These are phyloP conservation scores for Pleurotus ostreatus DNA, from an alignment of 768 basidiomycete species.

Conservation along the genomic window DNA sequence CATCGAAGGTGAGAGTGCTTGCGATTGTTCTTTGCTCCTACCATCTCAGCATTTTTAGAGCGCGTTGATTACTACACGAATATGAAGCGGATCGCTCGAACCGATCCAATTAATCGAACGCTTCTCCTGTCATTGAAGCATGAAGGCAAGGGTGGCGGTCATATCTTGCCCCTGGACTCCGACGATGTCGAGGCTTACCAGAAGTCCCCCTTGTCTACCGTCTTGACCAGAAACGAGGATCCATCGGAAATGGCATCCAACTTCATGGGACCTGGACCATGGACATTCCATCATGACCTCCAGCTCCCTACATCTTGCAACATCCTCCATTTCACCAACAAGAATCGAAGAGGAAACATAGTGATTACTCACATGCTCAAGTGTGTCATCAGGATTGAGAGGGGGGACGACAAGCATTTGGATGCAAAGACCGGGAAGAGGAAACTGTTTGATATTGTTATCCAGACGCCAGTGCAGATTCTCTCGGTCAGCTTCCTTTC, in stretches of 20 bases:
- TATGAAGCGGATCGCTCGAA: conserved; percentile 60
- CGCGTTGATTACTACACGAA: conserved; percentile 77
- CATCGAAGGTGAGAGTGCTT: conserved; percentile 67
- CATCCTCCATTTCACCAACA: conserved; percentile 72
- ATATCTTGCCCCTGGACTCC: conserved; percentile 76
- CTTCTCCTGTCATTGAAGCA: conserved; percentile 52
- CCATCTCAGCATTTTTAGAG: conserved; percentile 39
- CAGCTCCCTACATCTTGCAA: conserved; percentile 63
- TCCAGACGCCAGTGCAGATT: conserved; percentile 82
- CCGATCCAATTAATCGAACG: conserved; percentile 60
- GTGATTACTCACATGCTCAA: conserved; percentile 74
- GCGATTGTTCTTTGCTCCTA: not conserved
- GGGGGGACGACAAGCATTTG: conserved; percentile 63
- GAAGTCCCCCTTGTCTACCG: conserved; percentile 60
- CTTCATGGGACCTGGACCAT: conserved; percentile 81
- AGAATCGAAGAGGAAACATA: conserved; percentile 73
- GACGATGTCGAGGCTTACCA: conserved; percentile 60
- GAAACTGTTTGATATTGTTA: conserved; percentile 83
- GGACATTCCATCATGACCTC: conserved; percentile 71
- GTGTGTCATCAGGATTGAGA: conserved; percentile 77
- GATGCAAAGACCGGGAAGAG: conserved; percentile 67
- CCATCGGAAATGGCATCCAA: conserved; percentile 53
- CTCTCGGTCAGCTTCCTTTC: conserved; percentile 61
- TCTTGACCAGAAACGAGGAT: conserved; percentile 47
- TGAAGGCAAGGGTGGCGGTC: conserved; percentile 45